These are phyloP conservation scores for Micromonas commoda DNA, from an alignment of 139 green algal species.

Conservation along the genomic window DNA sequence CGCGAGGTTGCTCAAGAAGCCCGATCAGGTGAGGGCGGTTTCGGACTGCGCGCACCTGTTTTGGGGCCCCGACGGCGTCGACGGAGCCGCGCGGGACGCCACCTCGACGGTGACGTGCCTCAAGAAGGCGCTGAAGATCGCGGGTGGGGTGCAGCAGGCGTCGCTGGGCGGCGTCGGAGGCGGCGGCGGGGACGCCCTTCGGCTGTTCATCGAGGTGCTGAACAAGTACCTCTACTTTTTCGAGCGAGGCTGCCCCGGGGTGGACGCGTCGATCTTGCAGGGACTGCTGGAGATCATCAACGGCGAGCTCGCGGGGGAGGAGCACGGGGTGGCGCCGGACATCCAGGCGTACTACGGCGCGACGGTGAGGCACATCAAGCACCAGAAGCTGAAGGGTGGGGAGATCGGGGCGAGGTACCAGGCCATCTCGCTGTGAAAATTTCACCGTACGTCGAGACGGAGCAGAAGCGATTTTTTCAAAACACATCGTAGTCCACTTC, in stretches of 20 bases:
- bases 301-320: background rate
- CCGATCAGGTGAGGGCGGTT: conserved; percentile 82
- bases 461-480: too few species aligned
- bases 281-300: conserved; percentile 19
- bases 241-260: background rate
- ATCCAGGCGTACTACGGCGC: conserved; percentile 6
- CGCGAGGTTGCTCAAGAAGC: conserved; percentile 72
- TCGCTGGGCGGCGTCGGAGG: conserved; percentile 40
- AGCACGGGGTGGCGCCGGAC: background rate
- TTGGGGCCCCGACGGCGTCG: conserved; percentile 61
- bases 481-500: background rate
- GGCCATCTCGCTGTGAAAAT: conserved; percentile 4
- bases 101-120: conserved; percentile 54
- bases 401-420: conserved; percentile 10
- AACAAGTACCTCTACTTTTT: conserved; percentile 50
- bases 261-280: conserved; percentile 7
- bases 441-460: too few species aligned
- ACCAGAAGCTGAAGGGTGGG: background rate
- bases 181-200: conserved; percentile 16
- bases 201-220: conserved; percentile 67
- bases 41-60: conserved; percentile 71
- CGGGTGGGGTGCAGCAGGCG: conserved; percentile 57
- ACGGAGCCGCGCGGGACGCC: too few species aligned
- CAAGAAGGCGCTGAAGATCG: conserved; percentile 67
- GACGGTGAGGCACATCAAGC: conserved; percentile 2